Base-by-base conservation (phyloP, 2,329 filamentous ascomycete genomes). In the Tolypocladium inflatum region DNA sequence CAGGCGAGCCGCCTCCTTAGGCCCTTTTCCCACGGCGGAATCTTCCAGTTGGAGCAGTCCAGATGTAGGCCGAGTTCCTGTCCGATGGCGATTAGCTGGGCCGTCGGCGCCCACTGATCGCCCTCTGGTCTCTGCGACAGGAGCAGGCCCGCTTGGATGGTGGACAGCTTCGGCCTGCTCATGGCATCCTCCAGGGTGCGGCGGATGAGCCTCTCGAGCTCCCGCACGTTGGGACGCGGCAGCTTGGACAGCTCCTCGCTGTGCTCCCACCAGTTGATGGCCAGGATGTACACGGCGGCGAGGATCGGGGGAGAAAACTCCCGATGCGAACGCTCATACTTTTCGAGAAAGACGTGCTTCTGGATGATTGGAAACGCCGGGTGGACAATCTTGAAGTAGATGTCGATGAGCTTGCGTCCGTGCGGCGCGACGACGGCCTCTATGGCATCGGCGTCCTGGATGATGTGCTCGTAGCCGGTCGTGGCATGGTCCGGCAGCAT, bases 21-120 rank as follows among this genome's bases (percentile, higher is more conserved):
- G 0, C 90, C 89, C 64, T 89, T 88, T 71, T 96, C 91, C 91
- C 91, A 96, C 0, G 81, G 80, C 35, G 91, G 90, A 57, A 96
- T 93, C 61, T 90, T 90, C 92, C 92, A 96, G 56, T 80, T 79
- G 6, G 87, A 84, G 74, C 91, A 96, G 72, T 96, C 91, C 45
- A 96, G 84, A 70, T 97, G 91, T 43, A 97, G 77, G 53, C 92
- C 92, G 3, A 97, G 80, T 71, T 96, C 91, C 70, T 96, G 91
- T 1, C 84, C 88, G 48, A 94, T 86, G 26, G 91, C 91, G 10
- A 96, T 90, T 23, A 96, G 76, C 69, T 96, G 91, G 4, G 90
- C 90, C 1, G 91, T 96, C 59, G 93, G 78, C 1, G 89, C 88
- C 84, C 91, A 93, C 56, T 91, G 88, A 65, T 90, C 88, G 13